phyloP scores from a whole-genome alignment of 2,329 filamentous ascomycete species.

The Hypoxylon sp. region DNA sequence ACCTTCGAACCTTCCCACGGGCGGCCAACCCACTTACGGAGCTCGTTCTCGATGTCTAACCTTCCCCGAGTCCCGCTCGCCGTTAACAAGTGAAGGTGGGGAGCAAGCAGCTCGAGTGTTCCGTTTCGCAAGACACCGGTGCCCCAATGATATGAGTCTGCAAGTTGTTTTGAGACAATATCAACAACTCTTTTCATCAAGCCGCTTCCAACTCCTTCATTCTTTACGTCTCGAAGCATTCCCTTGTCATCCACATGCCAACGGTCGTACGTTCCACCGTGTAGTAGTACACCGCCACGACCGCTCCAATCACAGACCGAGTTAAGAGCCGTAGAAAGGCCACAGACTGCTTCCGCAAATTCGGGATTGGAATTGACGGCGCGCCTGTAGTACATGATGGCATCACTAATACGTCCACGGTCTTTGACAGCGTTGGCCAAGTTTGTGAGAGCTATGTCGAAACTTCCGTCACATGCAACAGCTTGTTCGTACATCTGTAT shows the following conservation, averaged over 20 bases:
- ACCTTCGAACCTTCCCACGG: constrained; percentile 91
- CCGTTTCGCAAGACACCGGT: constrained; percentile 73
- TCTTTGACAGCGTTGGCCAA: constrained; percentile 98
- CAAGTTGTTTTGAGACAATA: constrained; percentile 89
- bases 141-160: constrained; percentile 89
- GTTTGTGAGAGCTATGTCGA: constrained; percentile 97
- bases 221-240: constrained; percentile 80
- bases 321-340: constrained; percentile 92
- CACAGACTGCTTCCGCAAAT: constrained; percentile 97
- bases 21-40: constrained; percentile 75
- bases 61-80: constrained; percentile 52
- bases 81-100: constrained; percentile 61
- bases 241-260: constrained; percentile 94
- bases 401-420: constrained; percentile 90
- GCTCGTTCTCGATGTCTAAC: constrained; percentile 57
- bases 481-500: constrained; percentile 98
- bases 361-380: constrained; percentile 93
- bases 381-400: constrained; percentile 90
- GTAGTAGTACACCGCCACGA: constrained; percentile 85
- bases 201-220: constrained; percentile 74
- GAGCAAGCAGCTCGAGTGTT: constrained; percentile 63
- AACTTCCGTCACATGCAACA: constrained; percentile 90
- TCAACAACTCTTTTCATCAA: constrained; percentile 92
- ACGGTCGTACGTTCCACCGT: constrained; percentile 80
- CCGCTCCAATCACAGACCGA: constrained; percentile 96